Evolutionary conservation across 2,329 filamentous ascomycete genomes (phyloP), one percentile per base, ranked within the genome.

Genomic region (Aspergillus brasiliensis): DNA sequence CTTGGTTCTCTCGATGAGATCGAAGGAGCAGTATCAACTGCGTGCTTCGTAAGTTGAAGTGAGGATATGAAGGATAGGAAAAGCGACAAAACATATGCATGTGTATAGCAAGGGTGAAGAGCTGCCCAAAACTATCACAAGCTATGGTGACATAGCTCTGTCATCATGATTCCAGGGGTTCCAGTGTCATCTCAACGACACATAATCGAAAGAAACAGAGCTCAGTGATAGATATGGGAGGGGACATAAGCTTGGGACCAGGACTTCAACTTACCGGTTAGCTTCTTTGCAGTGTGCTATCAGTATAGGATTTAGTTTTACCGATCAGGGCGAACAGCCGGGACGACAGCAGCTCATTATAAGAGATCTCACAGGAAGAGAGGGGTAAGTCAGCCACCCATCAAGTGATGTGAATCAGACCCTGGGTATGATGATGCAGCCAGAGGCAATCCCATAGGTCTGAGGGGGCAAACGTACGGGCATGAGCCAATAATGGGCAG

Each of bases 381-480:
- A 64, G 64, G 60, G 64, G 60, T 62, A 65, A 55, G 52, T 47
- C 51, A 17, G 17, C 19, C 57, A 53, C 42, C 31, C n/a, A 37
- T 21, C 38, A 28, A 49, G 7, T 8, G 38, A 56, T 51, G 60
- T 59, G 61, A 49, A 46, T 56, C 57, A 56, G 55, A 58, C 44
- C 51, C 34, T 59, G 54, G 62, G 48, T 59, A 34, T 31, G 23
- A 53, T 56, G 60, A 56, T 52, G 56, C 52, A 64, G 59, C 49
- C 37, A 53, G 42, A 48, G 49, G 57, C 27, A 46, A 31, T 25
- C 37, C 25, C 47, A 53, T 34, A 19, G 38, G 28, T 37, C 23
- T 48, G 31, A n/a, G 28, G 58, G 60, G 55, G 52, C 52, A 34
- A 55, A 55, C 46, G 52, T 23, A 31, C 52, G 25, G 8, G 15